Conservation (phyloP, 1,284 basidiomycete genomes). For the Cystobasidiaceae sp. region DNA sequence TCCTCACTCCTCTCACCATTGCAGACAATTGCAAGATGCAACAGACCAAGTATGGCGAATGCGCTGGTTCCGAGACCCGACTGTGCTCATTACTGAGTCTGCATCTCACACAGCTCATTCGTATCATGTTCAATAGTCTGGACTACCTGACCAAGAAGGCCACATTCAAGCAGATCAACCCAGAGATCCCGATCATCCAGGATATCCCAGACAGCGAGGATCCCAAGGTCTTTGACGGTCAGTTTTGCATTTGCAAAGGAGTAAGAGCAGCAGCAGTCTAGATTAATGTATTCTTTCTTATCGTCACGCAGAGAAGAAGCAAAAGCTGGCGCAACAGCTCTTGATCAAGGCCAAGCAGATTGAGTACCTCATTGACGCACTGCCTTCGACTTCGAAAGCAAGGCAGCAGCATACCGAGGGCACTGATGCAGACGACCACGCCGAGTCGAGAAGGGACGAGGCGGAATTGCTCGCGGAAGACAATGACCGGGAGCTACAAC, state of each 20-base stretch:
- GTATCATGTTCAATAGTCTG: conserved; percentile 71
- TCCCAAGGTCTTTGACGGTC: conserved; percentile 65
- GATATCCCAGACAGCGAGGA: conserved; percentile 61
- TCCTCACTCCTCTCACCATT: neutral
- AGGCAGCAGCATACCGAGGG: conserved; percentile 64
- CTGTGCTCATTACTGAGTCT: no score
- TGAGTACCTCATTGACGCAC: conserved; percentile 68
- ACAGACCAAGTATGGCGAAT: conserved; percentile 12
- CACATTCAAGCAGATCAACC: conserved; percentile 65
- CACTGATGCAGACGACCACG: conserved; percentile 58
- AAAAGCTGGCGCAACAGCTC: conserved; percentile 69
- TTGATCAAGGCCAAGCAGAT: conserved; percentile 77
- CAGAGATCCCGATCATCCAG: conserved; percentile 68
- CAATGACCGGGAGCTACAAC: conserved; percentile 35
- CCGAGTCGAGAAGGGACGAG: neutral
- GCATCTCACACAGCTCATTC: conserved; percentile 66
- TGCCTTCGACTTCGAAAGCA: conserved; percentile 58
- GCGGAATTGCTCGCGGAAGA: conserved; percentile 28
- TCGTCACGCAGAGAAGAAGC: conserved; percentile 67
- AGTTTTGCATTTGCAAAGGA: no score
- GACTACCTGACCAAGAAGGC: conserved; percentile 66
- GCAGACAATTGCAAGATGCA: conserved; percentile 32
- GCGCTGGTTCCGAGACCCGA: no score
- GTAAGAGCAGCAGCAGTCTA: no score
- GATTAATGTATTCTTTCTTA: no score